These are phyloP conservation scores for Thelonectria blattea DNA, from an alignment of 2,329 filamentous ascomycete genomes.

Conservation along the genomic window DNA sequence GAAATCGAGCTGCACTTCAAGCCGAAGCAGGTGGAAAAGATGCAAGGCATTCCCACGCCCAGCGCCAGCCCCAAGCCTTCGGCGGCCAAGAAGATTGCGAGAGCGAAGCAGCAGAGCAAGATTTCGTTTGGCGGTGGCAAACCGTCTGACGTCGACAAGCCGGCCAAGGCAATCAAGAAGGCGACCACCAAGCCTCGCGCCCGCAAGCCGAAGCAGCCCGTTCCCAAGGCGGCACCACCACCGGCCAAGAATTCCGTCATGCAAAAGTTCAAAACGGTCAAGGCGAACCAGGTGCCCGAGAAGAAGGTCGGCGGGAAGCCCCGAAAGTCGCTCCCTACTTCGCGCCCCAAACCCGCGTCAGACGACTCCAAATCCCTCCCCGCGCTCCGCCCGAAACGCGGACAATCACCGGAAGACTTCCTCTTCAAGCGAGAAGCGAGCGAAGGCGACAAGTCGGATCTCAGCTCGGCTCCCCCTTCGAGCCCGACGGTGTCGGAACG, in stretches of 20 bases:
- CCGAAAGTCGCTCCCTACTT: slow-evolving; percentile 6
- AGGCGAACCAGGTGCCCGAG: slow-evolving; percentile 24
- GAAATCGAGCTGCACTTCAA: slow-evolving; percentile 37
- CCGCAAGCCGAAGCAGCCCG: slow-evolving; percentile 43
- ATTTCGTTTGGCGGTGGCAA: slow-evolving; percentile 52
- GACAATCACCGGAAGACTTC: slow-evolving; percentile 26
- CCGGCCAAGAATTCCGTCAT: slow-evolving; percentile 51
- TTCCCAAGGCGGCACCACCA: slow-evolving; percentile 42
- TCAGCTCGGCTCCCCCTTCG: slow-evolving; percentile 25
- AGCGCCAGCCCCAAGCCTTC: slow-evolving; percentile 60
- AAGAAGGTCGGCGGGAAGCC: slow-evolving; percentile 26
- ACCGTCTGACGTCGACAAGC: slow-evolving; percentile 22
- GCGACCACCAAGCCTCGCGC: slow-evolving; percentile 40
- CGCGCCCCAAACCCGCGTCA: slow-evolving; percentile 5
- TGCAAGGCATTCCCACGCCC: slow-evolving; percentile 63
- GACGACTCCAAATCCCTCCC: slow-evolving; percentile 24
- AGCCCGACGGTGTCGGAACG: slow-evolving; percentile 27
- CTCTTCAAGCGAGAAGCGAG: slow-evolving; percentile 24
- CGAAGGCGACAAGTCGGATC: slow-evolving; percentile 11
- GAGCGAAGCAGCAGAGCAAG: slow-evolving; percentile 60
- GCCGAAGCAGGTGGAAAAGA: slow-evolving; percentile 49
- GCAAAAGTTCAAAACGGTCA: slow-evolving; percentile 37
- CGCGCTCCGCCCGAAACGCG: slow-evolving; percentile 33
- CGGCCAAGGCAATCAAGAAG: slow-evolving; percentile 31
- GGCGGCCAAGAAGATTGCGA: slow-evolving; percentile 48